A percentile compares a stretch with the other conserved stretches of the same genome.
Conservation (phyloP, 768 basidiomycete genomes). For the Candolleomyces eurysporus region DNA sequence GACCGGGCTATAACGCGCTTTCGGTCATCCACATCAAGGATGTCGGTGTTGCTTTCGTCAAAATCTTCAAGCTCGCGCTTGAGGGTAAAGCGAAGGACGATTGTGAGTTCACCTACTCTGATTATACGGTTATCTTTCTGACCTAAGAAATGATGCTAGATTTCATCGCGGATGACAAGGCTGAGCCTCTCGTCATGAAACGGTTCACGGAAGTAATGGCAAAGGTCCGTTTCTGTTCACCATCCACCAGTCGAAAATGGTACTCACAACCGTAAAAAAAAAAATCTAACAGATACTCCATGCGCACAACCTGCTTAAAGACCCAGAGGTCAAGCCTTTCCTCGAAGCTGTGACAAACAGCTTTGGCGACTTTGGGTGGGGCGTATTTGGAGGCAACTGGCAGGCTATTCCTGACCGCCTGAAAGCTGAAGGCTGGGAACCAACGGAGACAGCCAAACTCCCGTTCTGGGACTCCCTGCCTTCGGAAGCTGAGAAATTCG, state of each 20-base stretch:
- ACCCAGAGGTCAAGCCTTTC: background rate
- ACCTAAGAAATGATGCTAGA: conserved; percentile 21
- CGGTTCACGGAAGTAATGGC: background rate
- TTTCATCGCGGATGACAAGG: conserved; percentile 29
- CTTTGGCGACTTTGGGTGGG: background rate
- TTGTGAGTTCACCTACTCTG: conserved; percentile 25
- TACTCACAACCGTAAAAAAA: conserved; percentile 16
- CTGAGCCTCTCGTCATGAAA: conserved; percentile 5
- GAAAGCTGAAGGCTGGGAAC: conserved; percentile 26
- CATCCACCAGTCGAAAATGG: conserved; percentile 6
- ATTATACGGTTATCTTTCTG: conserved; percentile 1
- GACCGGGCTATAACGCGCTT: conserved; percentile 36
- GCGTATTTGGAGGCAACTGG: background rate
- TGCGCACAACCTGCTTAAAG: conserved; percentile 19
- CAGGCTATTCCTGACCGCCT: conserved; percentile 22
- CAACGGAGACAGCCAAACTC: conserved; percentile 50
- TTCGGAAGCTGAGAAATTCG: conserved; percentile 45
- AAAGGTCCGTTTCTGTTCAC: background rate
- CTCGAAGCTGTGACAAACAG: background rate
- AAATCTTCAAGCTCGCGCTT: conserved; percentile 37
- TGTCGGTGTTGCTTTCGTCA: conserved; percentile 29
- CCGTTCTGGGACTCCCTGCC: conserved; percentile 51
- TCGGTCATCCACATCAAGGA: conserved; percentile 41
- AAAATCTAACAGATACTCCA: conserved; percentile 34
- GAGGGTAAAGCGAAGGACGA: conserved; percentile 39